phyloP scores from a whole-genome alignment of 306 rosid species.

The Lablab purpureus region DNA sequence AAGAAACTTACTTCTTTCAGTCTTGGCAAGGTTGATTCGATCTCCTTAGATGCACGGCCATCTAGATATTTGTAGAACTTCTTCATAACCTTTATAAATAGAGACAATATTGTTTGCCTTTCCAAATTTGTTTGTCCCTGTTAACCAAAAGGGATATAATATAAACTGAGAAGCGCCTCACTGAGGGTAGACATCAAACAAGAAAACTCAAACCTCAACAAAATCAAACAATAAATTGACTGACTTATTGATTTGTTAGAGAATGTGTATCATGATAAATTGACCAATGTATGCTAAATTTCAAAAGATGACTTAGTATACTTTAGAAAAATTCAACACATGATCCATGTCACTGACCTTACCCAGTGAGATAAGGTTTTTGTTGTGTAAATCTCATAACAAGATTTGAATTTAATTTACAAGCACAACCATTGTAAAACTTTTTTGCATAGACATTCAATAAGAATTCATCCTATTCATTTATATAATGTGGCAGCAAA shows the following conservation, averaged over 20 bases:
- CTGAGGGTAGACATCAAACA: slow-evolving; percentile 5
- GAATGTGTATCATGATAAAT: slow-evolving; percentile 6
- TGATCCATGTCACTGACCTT: neutral
- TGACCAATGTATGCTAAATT: slow-evolving; percentile 9
- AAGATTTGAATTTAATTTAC: neutral
- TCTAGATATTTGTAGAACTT: slow-evolving; percentile 73
- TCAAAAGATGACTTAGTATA: neutral
- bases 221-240: slow-evolving; percentile 12
- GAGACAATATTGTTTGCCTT: slow-evolving; percentile 83
- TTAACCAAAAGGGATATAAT: slow-evolving; percentile 32
- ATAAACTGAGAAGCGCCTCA: slow-evolving; percentile 19
- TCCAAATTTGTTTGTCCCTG: slow-evolving; percentile 81
- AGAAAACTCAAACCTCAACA: slow-evolving; percentile 33
- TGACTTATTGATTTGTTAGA: slow-evolving; percentile 7
- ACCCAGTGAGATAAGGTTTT: neutral
- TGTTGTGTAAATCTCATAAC: neutral
- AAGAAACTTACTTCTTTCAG: slow-evolving; percentile 70
- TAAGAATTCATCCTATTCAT: neutral
- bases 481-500: neutral
- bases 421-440: neutral
- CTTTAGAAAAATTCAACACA: slow-evolving; percentile 14
- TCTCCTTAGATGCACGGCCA: slow-evolving; percentile 69
- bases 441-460: neutral
- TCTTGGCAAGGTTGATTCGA: slow-evolving; percentile 81
- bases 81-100: slow-evolving; percentile 81